A percentile compares a stretch with the other conserved stretches of the same genome.
phyloP scores from a whole-genome alignment of 441 rosid genomes.

The Gossypium laxum region DNA sequence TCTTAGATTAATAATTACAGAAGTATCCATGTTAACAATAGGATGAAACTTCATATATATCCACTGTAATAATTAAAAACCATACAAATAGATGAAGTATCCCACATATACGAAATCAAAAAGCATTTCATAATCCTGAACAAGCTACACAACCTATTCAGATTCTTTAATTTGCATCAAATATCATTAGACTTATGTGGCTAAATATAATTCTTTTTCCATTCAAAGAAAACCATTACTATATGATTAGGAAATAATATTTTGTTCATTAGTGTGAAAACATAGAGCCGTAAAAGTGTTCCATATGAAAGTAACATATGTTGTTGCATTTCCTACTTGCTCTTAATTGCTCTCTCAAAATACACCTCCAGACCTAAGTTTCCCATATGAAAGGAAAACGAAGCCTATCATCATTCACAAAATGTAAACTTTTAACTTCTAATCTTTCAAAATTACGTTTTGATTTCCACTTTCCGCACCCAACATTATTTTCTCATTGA shows the following conservation, averaged over 20 bases:
- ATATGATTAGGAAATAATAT: neutral
- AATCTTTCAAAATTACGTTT: neutral
- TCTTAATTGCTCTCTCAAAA: neutral
- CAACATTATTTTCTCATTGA: constrained; percentile 9
- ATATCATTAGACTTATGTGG: neutral
- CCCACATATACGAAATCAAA: neutral
- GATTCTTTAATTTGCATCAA: neutral
- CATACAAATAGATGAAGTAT: neutral
- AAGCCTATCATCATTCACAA: neutral
- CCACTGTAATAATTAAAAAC: neutral
- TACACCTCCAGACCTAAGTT: neutral
- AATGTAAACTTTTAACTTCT: neutral
- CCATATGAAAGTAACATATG: neutral
- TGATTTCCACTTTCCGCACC: neutral
- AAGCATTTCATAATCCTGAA: neutral
- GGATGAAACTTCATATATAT: neutral
- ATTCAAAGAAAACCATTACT: neutral
- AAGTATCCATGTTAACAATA: neutral
- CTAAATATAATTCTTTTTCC: neutral
- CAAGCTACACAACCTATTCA: neutral
- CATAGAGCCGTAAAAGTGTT: neutral
- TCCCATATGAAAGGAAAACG: neutral
- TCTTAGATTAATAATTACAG: neutral
- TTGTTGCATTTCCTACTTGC: neutral
- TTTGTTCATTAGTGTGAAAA: neutral